phyloP scores from a whole-genome alignment of 331 rosid genomes.

The Ulmus americana region DNA sequence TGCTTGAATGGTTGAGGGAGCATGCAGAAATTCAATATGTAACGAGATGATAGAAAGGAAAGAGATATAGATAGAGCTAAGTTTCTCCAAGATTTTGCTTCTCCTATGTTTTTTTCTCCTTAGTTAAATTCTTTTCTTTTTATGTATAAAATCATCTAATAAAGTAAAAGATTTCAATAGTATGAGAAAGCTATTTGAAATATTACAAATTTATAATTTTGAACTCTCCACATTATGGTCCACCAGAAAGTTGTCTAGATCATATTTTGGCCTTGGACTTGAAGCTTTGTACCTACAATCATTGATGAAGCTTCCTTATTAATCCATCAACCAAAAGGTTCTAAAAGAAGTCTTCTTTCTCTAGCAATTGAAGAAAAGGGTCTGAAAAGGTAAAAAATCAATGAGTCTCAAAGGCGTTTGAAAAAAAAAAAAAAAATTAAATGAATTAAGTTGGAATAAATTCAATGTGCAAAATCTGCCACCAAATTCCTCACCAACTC shows the following conservation, averaged over 20 bases:
- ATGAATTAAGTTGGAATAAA: not conserved
- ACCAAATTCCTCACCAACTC: not conserved
- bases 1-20: constrained; percentile 94
- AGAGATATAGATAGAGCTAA: not conserved
- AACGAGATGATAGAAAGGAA: constrained; percentile 36
- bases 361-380: not conserved
- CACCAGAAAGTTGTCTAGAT: not conserved
- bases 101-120: not conserved
- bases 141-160: constrained; percentile 1
- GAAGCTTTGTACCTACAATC: not conserved
- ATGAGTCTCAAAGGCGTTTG: too few species aligned
- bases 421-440: too few species aligned
- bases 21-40: constrained; percentile 64
- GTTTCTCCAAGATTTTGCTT: constrained; percentile 16
- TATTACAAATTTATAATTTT: not conserved
- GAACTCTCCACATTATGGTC: not conserved
- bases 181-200: not conserved
- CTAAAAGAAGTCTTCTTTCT: not conserved
- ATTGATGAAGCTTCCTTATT: not conserved
- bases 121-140: not conserved
- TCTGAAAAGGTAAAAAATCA: not conserved
- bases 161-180: not conserved
- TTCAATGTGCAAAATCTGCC: not conserved
- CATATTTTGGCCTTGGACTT: not conserved
- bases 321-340: not conserved